These are phyloP conservation scores for Aegilops umbellulata DNA, from an alignment of 176 grass and related monocot species.

Conservation along the genomic window DNA sequence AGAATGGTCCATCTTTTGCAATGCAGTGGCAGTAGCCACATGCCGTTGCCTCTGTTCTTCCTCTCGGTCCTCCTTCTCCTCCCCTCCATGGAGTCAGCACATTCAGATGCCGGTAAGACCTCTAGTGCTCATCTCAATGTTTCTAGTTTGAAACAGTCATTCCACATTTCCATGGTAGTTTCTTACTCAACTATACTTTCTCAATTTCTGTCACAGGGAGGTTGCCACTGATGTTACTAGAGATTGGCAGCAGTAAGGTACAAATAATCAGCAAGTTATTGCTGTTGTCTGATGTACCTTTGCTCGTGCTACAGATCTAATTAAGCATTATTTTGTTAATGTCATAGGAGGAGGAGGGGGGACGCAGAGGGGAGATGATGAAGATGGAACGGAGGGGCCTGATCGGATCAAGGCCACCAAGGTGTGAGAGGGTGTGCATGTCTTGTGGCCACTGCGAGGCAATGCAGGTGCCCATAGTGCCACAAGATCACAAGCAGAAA, in stretches of 20 bases:
- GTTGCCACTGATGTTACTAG: background rate
- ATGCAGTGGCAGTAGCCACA: slow-evolving; percentile 20
- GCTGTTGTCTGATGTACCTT: background rate
- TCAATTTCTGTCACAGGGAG: background rate
- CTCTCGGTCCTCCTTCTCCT: slow-evolving; percentile 26
- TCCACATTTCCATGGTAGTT: background rate
- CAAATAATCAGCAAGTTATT: background rate
- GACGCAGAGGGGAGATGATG: background rate
- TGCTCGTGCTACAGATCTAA: background rate
- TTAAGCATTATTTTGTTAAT: background rate
- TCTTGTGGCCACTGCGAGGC: slow-evolving; percentile 83
- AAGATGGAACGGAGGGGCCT: slow-evolving; percentile 37
- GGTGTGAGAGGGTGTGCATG: slow-evolving; percentile 70
- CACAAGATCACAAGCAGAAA: slow-evolving; percentile 24
- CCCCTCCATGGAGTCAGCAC: slow-evolving; percentile 14
- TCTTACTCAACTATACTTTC: background rate
- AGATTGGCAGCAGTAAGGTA: slow-evolving; percentile 19
- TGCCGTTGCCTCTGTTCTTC: slow-evolving; percentile 34
- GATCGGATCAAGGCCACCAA: slow-evolving; percentile 85
- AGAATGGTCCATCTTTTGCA: slow-evolving; percentile 44
- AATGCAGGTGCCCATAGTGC: slow-evolving; percentile 76
- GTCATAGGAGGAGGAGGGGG: background rate
- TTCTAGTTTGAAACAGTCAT: background rate
- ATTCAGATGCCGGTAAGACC: slow-evolving; percentile 37
- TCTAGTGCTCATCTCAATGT: background rate